Evolutionary conservation across 1,284 basidiomycete species (phyloP).

Genomic region (Marasmius sp.): DNA sequence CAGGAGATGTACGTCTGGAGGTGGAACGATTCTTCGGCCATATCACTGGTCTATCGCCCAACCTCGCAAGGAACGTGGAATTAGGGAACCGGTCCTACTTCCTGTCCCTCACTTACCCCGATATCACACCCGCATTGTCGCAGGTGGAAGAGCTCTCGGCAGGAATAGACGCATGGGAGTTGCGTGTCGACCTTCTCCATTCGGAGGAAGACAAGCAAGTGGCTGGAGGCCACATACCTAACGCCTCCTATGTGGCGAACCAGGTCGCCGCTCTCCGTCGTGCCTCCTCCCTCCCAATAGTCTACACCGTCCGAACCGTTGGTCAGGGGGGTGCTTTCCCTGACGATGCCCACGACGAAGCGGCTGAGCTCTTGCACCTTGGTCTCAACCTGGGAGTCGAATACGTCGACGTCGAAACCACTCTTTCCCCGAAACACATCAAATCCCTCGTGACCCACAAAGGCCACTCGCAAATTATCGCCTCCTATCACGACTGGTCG

Average conservation of each 20-base stretch:
- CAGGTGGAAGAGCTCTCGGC: conserved; percentile 72
- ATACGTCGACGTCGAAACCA: conserved; percentile 91
- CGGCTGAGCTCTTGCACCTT: conserved; percentile 76
- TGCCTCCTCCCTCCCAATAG: conserved; percentile 80
- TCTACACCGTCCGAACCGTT: conserved; percentile 89
- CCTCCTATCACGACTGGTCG: conserved; percentile 94
- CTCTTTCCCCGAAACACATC: conserved; percentile 67
- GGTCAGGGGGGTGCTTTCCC: conserved; percentile 94
- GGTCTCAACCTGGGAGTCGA: conserved; percentile 87
- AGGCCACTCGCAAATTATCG: conserved; percentile 79
- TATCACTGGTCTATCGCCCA: conserved; percentile 74
- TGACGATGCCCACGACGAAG: conserved; percentile 72
- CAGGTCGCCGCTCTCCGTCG: conserved; percentile 85
- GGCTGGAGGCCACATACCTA: conserved; percentile 60
- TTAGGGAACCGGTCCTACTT: conserved; percentile 81
- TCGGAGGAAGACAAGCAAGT: conserved; percentile 46
- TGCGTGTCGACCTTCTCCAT: conserved; percentile 89
- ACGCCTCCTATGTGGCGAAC: conserved; percentile 72
- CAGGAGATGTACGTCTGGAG: conserved; percentile 32
- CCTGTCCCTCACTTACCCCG: conserved; percentile 90
- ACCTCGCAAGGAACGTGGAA: conserved; percentile 60
- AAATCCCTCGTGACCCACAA: conserved; percentile 63
- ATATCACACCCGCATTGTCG: conserved; percentile 71
- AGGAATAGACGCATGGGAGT: conserved; percentile 92
- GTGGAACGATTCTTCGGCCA: conserved; percentile 87